A percentile compares a stretch with the other conserved stretches of the same genome.
These are phyloP conservation scores for Mortierella claussenii DNA, from an alignment of 192 early-diverging fungal genomes.

Conservation along the genomic window DNA sequence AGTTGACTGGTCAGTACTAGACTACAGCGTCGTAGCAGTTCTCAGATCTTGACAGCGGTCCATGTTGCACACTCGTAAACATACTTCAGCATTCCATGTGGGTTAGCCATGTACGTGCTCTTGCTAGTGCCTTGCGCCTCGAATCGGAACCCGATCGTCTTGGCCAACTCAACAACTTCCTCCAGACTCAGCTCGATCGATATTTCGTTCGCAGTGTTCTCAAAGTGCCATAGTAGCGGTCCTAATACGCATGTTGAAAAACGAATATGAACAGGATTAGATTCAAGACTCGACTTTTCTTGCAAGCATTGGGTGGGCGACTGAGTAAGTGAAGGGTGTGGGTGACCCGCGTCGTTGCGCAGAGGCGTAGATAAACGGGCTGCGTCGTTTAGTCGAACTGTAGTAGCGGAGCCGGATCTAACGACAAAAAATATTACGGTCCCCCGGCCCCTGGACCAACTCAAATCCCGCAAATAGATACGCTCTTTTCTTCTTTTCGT, in stretches of 20 bases:
- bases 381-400: neutral
- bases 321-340: no score
- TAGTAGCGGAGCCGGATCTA: no score
- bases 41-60: constrained; percentile 65
- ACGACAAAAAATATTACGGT: no score
- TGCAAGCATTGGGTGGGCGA: no score
- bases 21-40: neutral
- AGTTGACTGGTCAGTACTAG: no score
- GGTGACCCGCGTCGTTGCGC: neutral
- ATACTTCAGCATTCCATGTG: constrained; percentile 84
- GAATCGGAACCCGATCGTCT: constrained; percentile 76
- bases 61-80: constrained; percentile 81
- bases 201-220: constrained; percentile 80
- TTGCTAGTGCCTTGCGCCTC: constrained; percentile 69
- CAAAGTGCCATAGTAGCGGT: constrained; percentile 94
- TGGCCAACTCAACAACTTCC: constrained; percentile 74
- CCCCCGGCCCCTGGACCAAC: constrained; percentile 27
- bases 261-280: neutral
- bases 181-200: constrained; percentile 92
- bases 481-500: no score
- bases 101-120: constrained; percentile 81
- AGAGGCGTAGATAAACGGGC: neutral
- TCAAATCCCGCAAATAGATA: constrained; percentile 20
- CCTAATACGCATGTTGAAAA: constrained; percentile 56
- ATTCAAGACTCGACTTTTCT: no score